These are phyloP conservation scores for Brachypodium distachyon DNA, from an alignment of 202 grass and related monocot species.

Conservation along the genomic window DNA sequence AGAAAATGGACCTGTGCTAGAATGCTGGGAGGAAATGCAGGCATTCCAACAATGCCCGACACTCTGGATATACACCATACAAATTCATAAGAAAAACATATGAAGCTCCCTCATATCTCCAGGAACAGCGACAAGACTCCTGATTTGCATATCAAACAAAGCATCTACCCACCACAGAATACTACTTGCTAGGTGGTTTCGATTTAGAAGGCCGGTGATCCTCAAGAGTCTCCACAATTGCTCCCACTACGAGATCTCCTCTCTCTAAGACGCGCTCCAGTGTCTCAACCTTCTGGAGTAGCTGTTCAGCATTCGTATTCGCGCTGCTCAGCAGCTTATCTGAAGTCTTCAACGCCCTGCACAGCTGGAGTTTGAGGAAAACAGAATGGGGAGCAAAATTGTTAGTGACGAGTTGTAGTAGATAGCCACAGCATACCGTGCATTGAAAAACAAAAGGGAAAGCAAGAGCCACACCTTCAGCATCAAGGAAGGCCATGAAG, in stretches of 20 bases:
- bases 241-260: not conserved
- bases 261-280: conserved; percentile 23
- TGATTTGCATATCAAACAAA: conserved; percentile 3
- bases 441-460: not conserved
- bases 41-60: not conserved
- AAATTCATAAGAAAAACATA: not conserved
- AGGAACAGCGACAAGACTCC: not conserved
- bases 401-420: not conserved
- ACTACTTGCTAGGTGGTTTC: conserved; percentile 24
- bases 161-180: not conserved
- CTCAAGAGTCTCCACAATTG: conserved; percentile 12
- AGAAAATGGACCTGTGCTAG: not conserved
- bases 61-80: not conserved
- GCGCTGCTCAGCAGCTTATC: conserved; percentile 29
- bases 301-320: not conserved
- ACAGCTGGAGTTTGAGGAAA: conserved; percentile 12
- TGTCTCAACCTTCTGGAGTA: conserved; percentile 23
- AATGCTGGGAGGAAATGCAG: not conserved
- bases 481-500: conserved; percentile 41
- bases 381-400: not conserved
- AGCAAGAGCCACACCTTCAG: conserved; percentile 21
- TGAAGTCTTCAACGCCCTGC: conserved; percentile 18
- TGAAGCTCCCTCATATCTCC: not conserved
- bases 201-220: not conserved
- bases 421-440: not conserved